These are phyloP conservation scores for Pseudozyma flocculosa DNA, from an alignment of 1,284 basidiomycete species.

Conservation along the genomic window DNA sequence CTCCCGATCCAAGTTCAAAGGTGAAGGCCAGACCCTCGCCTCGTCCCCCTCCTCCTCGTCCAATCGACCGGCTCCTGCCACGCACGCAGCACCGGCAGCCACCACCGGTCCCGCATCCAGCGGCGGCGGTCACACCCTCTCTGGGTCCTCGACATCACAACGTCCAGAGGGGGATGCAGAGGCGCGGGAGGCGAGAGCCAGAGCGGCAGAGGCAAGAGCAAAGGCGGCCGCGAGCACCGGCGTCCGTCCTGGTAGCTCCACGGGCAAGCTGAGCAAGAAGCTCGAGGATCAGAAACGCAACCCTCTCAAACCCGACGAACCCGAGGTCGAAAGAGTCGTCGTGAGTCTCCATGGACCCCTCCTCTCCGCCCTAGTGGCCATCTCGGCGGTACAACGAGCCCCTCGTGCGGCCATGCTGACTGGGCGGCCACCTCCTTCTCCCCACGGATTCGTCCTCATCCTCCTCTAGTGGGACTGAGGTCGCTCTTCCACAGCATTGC, in stretches of 20 bases:
- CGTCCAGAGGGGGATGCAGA: too few species aligned
- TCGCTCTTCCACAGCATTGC: too few species aligned
- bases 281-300: constrained; percentile 11
- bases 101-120: background rate
- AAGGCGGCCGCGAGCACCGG: constrained; percentile 14
- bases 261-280: constrained; percentile 22
- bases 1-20: background rate
- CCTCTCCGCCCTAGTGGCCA: too few species aligned
- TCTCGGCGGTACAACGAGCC: too few species aligned
- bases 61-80: background rate
- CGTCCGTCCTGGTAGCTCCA: background rate
- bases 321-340: too few species aligned
- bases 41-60: background rate
- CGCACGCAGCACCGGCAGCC: constrained; percentile 4
- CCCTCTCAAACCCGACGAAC: too few species aligned
- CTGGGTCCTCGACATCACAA: background rate
- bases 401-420: too few species aligned
- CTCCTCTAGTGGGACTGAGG: too few species aligned
- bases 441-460: too few species aligned
- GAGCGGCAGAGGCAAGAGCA: constrained; percentile 15
- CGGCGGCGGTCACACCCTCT: background rate
- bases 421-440: too few species aligned
- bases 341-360: too few species aligned
- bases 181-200: background rate
- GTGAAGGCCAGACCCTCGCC: background rate